These are phyloP conservation scores for Naegleria gruberi DNA, from an alignment of 208 protist genomes.

Conservation along the genomic window DNA sequence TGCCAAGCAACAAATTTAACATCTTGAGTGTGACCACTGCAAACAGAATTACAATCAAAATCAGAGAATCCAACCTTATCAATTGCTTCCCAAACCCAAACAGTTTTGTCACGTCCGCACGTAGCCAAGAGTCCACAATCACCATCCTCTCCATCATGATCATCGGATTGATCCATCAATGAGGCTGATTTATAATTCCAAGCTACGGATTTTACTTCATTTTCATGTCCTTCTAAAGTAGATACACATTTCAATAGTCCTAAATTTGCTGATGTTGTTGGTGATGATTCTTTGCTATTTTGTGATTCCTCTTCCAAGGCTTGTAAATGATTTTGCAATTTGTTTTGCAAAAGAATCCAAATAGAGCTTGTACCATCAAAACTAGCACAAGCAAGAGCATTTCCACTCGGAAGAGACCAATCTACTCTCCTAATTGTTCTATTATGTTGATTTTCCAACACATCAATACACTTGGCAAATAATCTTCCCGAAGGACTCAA, in stretches of 20 bases:
- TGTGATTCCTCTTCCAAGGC: background rate
- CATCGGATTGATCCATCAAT: slow-evolving; percentile 8
- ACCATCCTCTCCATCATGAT: slow-evolving; percentile 45
- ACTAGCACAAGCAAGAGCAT: background rate
- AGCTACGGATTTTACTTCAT: slow-evolving; percentile 74
- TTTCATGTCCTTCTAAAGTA: slow-evolving; percentile 69
- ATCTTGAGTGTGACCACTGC: slow-evolving; percentile 73
- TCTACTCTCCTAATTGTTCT: background rate
- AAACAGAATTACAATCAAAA: slow-evolving; percentile 72
- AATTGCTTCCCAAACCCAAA: slow-evolving; percentile 71
- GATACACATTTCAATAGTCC: background rate
- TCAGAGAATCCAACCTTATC: slow-evolving; percentile 16
- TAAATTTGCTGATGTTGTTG: background rate
- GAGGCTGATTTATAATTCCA: slow-evolving; percentile 38
- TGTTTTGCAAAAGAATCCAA: background rate
- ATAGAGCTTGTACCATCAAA: slow-evolving; percentile 3
- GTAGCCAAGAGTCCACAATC: slow-evolving; percentile 51
- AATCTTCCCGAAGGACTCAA: too few species aligned
- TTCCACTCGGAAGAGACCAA: slow-evolving; percentile 6
- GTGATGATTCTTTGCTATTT: background rate
- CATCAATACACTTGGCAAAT: background rate
- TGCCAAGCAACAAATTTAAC: slow-evolving; percentile 73
- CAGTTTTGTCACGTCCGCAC: slow-evolving; percentile 69
- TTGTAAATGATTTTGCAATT: background rate
- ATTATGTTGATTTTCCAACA: background rate